Evolutionary conservation across 2,329 filamentous ascomycete species (phyloP).

Genomic region (Thermoascus crustaceus): DNA sequence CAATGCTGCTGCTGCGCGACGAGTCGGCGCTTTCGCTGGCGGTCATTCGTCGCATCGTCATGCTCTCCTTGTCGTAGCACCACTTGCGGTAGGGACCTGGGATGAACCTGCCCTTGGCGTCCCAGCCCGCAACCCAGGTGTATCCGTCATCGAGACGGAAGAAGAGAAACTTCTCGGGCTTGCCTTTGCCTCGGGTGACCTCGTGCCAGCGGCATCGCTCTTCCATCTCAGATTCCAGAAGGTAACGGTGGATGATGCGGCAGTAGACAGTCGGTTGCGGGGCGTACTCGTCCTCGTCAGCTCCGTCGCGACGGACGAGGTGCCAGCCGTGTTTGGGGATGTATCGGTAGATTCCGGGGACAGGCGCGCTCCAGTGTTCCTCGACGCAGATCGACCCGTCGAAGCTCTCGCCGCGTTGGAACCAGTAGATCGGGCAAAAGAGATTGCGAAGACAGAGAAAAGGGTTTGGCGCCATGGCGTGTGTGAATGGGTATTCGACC

Average conservation of each 20-base stretch:
- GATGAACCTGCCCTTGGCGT: slow-evolving; percentile 42
- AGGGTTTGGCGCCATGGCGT: slow-evolving; percentile 43
- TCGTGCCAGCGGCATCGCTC: slow-evolving; percentile 37
- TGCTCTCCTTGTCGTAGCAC: slow-evolving; percentile 36
- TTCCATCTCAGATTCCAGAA: slow-evolving; percentile 42
- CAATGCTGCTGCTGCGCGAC: slow-evolving; percentile 25
- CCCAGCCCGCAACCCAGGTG: slow-evolving; percentile 45
- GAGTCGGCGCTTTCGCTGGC: slow-evolving; percentile 28
- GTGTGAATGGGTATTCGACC: slow-evolving; percentile 5
- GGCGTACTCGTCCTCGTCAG: slow-evolving; percentile 24
- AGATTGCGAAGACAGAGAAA: slow-evolving; percentile 42
- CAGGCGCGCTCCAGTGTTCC: slow-evolving; percentile 42
- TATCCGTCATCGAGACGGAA: slow-evolving; percentile 43
- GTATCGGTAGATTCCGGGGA: slow-evolving; percentile 43
- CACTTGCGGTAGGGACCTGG: slow-evolving; percentile 44
- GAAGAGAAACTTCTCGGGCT: slow-evolving; percentile 35
- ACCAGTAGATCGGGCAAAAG: slow-evolving; percentile 44
- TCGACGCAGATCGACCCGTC: slow-evolving; percentile 33
- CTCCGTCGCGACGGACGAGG: slow-evolving; percentile 34
- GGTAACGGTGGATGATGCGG: slow-evolving; percentile 41
- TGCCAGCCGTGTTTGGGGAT: slow-evolving; percentile 45
- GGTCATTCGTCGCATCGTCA: slow-evolving; percentile 25
- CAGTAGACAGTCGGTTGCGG: slow-evolving; percentile 39
- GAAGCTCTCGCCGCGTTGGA: slow-evolving; percentile 31
- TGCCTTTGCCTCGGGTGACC: slow-evolving; percentile 30